phyloP scores from a whole-genome alignment of 257 asterid genomes.

The Henckelia pumila region DNA sequence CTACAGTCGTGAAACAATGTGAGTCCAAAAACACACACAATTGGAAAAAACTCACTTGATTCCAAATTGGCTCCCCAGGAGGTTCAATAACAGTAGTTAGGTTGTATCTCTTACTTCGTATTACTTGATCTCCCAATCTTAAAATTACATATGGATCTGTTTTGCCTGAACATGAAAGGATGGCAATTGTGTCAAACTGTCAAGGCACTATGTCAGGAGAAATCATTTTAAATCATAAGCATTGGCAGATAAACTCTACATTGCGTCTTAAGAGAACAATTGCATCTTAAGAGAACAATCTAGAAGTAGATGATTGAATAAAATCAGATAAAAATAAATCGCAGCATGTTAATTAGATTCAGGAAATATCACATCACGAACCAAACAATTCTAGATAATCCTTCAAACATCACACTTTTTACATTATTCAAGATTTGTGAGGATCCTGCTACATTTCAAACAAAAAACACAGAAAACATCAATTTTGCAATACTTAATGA shows the following conservation, averaged over 20 bases:
- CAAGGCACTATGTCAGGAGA: slow-evolving; percentile 4
- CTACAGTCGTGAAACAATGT: slow-evolving; percentile 13
- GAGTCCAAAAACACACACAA: not conserved
- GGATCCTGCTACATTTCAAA: not conserved
- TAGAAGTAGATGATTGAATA: slow-evolving; percentile 10
- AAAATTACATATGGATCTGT: slow-evolving; percentile 91
- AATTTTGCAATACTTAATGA: not conserved
- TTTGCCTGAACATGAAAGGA: slow-evolving; percentile 61
- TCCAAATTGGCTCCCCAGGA: slow-evolving; percentile 99
- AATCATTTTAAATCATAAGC: slow-evolving; percentile 3
- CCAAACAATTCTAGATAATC: not conserved
- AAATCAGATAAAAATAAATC: slow-evolving; percentile 3
- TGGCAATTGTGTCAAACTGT: not conserved
- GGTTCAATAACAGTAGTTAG: slow-evolving; percentile 95
- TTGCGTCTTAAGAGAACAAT: not conserved
- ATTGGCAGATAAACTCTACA: not conserved
- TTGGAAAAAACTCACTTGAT: slow-evolving; percentile 60
- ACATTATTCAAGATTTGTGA: too few relatives aligned
- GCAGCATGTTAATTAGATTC: slow-evolving; percentile 15
- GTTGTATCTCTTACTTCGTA: slow-evolving; percentile 91
- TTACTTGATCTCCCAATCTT: slow-evolving; percentile 84
- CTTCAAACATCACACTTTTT: not conserved
- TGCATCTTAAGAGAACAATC: slow-evolving; percentile 1
- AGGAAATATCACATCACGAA: slow-evolving; percentile 3
- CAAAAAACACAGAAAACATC: too few relatives aligned